A percentile compares a stretch with the other conserved stretches of the same genome.
Conservation (phyloP, 208 protist genomes). For the Wallacemonas rigidus region DNA sequence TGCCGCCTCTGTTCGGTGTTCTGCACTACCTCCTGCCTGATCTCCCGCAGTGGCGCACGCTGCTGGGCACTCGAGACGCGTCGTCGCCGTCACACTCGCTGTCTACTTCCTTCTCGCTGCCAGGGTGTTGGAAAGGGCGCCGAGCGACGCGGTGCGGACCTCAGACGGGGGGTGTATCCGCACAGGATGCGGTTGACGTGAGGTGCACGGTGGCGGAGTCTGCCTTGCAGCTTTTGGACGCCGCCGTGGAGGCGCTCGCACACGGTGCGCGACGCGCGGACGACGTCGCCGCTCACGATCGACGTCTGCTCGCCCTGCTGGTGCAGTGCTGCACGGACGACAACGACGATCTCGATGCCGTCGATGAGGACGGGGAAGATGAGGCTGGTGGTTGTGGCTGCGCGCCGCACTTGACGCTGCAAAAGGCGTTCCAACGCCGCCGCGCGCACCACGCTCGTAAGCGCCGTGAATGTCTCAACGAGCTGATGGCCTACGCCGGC, state of each 20-base stretch:
- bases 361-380: too few species aligned
- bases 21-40: conserved; percentile 20
- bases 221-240: conserved; percentile 8
- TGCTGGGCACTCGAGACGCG: neutral
- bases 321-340: neutral
- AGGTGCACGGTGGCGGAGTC: conserved; percentile 1
- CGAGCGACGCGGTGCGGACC: too few species aligned
- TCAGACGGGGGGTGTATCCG: neutral
- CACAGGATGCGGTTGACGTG: conserved; percentile 1
- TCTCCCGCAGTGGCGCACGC: conserved; percentile 22
- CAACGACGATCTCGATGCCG: neutral
- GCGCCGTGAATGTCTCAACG: conserved; percentile 9
- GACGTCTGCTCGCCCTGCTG: conserved; percentile 9
- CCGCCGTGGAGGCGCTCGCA: neutral
- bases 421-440: neutral
- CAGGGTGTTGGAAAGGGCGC: too few species aligned
- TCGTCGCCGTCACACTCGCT: neutral
- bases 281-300: conserved; percentile 4
- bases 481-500: conserved; percentile 15
- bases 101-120: neutral
- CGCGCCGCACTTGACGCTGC: neutral
- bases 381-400: neutral
- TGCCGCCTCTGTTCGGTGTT: conserved; percentile 24
- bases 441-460: conserved; percentile 11
- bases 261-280: neutral